Evolutionary conservation across 1,139 yeast genomes (phyloP).

Genomic region (Pichia sp.): DNA sequence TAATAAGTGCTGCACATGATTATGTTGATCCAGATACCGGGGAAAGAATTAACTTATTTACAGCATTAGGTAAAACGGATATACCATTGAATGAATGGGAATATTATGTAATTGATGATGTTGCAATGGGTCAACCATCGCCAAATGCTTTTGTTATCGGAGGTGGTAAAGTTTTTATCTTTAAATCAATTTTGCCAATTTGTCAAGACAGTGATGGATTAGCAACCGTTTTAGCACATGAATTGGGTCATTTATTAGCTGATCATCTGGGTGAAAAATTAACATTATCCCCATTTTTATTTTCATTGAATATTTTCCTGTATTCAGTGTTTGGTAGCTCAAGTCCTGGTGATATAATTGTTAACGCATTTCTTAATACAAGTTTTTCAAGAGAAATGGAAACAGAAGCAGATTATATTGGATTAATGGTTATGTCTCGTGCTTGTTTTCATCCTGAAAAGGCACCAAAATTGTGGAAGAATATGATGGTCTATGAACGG

Average conservation of each 20-base stretch:
- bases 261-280: slow-evolving; percentile 84
- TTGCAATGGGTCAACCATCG: slow-evolving; percentile 39
- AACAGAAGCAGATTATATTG: slow-evolving; percentile 92
- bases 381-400: slow-evolving; percentile 94
- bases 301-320: slow-evolving; percentile 43
- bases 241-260: slow-evolving; percentile 88
- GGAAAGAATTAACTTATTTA: slow-evolving; percentile 21
- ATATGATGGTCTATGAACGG: slow-evolving; percentile 65
- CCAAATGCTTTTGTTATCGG: slow-evolving; percentile 97
- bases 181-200: slow-evolving; percentile 70
- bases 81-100: slow-evolving; percentile 55
- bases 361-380: slow-evolving; percentile 57
- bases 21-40: slow-evolving; percentile 32
- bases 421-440: slow-evolving; percentile 81
- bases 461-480: slow-evolving; percentile 71
- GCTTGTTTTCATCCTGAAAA: slow-evolving; percentile 79
- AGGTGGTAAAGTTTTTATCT: slow-evolving; percentile 91
- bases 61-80: slow-evolving; percentile 19
- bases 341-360: slow-evolving; percentile 47
- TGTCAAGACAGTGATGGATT: slow-evolving; percentile 82
- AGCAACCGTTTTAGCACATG: slow-evolving; percentile 91
- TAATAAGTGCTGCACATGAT: slow-evolving; percentile 53
- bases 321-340: slow-evolving; percentile 48
- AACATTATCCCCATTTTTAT: slow-evolving; percentile 56
- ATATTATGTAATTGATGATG: slow-evolving; percentile 72